These are phyloP conservation scores for Aspergillus ibericus DNA, from an alignment of 2,329 filamentous ascomycete species.

Conservation along the genomic window DNA sequence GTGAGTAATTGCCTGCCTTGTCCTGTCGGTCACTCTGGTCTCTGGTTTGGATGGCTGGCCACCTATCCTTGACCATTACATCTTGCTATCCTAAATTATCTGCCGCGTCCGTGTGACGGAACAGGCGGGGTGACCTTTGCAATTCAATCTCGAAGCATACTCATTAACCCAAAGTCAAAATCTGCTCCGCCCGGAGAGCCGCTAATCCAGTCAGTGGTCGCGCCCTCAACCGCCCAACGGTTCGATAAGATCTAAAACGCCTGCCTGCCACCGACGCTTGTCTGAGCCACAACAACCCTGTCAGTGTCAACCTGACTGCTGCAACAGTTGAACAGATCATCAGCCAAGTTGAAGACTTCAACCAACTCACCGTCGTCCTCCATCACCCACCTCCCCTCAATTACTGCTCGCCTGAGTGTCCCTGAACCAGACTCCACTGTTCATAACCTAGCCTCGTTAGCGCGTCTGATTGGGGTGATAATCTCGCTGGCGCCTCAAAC, in stretches of 20 bases:
- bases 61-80: neutral
- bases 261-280: neutral
- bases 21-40: neutral
- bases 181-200: slow-evolving; percentile 8
- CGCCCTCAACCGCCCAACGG: slow-evolving; percentile 17
- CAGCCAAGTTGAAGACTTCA: neutral
- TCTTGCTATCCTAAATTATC: neutral
- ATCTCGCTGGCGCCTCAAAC: neutral
- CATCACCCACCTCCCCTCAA: neutral
- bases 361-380: neutral
- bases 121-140: neutral
- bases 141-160: no score
- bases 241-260: slow-evolving; percentile 14
- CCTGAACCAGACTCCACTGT: neutral
- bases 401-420: neutral
- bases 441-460: neutral
- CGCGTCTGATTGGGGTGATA: neutral
- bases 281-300: neutral
- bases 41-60: neutral
- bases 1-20: neutral
- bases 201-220: slow-evolving; percentile 2
- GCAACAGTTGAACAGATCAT: neutral
- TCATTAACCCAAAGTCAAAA: neutral
- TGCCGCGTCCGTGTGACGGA: neutral
- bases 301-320: neutral